phyloP scores from a whole-genome alignment of 1,139 yeast genomes.

The Yamadazyma blattariae region DNA sequence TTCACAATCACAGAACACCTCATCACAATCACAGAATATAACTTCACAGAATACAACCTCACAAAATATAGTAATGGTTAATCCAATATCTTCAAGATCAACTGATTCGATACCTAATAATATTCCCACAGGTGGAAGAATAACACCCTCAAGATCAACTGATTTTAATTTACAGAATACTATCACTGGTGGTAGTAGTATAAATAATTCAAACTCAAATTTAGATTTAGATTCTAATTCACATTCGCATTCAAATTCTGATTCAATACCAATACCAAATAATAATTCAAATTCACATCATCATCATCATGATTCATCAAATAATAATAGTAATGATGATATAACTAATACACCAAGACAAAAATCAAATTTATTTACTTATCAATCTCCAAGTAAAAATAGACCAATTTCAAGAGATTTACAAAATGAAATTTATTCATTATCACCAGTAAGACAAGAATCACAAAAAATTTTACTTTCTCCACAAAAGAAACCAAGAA shows the following conservation, averaged over 20 bases:
- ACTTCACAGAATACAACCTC: no score
- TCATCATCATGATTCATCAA: not conserved
- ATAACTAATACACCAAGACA: conserved; percentile 49
- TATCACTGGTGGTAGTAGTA: conserved; percentile 2
- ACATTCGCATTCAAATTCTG: not conserved
- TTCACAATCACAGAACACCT: no score
- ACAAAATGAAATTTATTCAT: conserved; percentile 72
- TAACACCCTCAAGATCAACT: conserved; percentile 22
- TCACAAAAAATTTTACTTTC: conserved; percentile 75
- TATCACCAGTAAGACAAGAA: conserved; percentile 88
- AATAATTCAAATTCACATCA: conserved; percentile 1
- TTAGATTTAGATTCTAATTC: no score
- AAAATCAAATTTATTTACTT: conserved; percentile 62
- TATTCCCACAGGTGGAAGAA: conserved; percentile 14
- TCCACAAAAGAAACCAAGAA: conserved; percentile 77
- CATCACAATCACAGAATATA: no score
- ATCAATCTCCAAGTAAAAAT: conserved; percentile 63
- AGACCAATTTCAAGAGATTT: conserved; percentile 61
- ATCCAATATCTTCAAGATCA: conserved; percentile 12
- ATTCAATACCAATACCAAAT: conserved; percentile 1
- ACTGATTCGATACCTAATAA: conserved; percentile 12
- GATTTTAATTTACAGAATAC: conserved; percentile 7
- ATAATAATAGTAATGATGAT: conserved; percentile 14
- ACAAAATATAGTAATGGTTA: conserved; percentile 6
- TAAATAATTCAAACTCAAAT: not conserved